These are phyloP conservation scores for Xylaria sp. DNA, from an alignment of 2,329 filamentous ascomycete genomes.

Conservation along the genomic window DNA sequence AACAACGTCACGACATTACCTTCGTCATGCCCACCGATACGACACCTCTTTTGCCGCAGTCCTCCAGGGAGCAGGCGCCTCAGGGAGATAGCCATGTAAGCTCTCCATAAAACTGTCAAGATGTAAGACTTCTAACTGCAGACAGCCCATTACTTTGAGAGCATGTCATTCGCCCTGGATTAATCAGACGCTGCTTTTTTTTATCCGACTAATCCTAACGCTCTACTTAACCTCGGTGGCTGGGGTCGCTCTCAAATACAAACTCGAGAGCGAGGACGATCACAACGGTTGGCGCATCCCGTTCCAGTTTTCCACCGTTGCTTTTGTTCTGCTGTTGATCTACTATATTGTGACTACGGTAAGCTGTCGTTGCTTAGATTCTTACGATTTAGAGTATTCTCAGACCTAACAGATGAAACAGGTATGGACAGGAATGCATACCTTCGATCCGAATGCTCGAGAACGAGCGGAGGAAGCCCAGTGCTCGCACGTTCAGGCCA, in stretches of 20 bases:
- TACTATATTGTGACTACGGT: conserved; percentile 61
- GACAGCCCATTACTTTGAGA: conserved; percentile 61
- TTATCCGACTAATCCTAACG: conserved; percentile 55
- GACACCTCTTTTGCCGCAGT: conserved; percentile 45
- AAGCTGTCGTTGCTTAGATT: conserved; percentile 29
- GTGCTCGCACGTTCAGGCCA: conserved; percentile 50
- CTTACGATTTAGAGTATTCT: background rate
- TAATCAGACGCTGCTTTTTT: conserved; percentile 57
- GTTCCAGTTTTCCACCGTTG: conserved; percentile 62
- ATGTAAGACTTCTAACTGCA: conserved; percentile 44
- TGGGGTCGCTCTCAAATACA: conserved; percentile 57
- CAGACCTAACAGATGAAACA: conserved; percentile 39
- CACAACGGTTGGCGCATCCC: conserved; percentile 55
- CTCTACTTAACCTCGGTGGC: conserved; percentile 56
- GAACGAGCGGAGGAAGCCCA: conserved; percentile 45
- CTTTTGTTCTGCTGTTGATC: conserved; percentile 54
- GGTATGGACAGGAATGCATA: conserved; percentile 64
- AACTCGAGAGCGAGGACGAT: conserved; percentile 54
- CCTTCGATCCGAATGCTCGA: conserved; percentile 56
- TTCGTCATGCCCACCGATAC: conserved; percentile 43
- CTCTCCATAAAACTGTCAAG: background rate
- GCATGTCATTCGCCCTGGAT: conserved; percentile 65
- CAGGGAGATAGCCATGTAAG: conserved; percentile 49
- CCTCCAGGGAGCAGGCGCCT: conserved; percentile 30
- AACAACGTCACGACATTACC: conserved; percentile 8